Evolutionary conservation across 768 basidiomycete species (phyloP).

Genomic region (Russula virescens): DNA sequence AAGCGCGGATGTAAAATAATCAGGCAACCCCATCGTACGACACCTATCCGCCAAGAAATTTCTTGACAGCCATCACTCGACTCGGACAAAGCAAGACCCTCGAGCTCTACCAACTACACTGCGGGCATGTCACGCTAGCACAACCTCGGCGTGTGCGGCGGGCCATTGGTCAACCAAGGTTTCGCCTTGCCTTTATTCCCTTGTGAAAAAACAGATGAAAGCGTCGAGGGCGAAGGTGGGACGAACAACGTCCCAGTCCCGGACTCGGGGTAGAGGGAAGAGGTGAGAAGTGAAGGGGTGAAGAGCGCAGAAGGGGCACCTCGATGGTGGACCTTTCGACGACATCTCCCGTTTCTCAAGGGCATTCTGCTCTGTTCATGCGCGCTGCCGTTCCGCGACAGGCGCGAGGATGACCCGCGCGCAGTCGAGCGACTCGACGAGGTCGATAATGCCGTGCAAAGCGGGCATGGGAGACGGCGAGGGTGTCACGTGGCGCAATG

Average conservation of each 20-base stretch:
- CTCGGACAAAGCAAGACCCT: slow-evolving; percentile 30
- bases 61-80: too few relatives aligned
- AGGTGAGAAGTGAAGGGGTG: slow-evolving; percentile 22
- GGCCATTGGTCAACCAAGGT: too few relatives aligned
- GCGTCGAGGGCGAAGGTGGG: too few relatives aligned
- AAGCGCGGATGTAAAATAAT: too few relatives aligned
- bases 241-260: too few relatives aligned
- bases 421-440: slow-evolving; percentile 55
- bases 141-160: too few relatives aligned
- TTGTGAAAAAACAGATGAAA: too few relatives aligned
- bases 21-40: too few relatives aligned
- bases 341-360: slow-evolving; percentile 43
- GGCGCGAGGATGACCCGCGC: slow-evolving; percentile 70
- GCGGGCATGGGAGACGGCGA: slow-evolving; percentile 18
- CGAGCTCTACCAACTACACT: slow-evolving; percentile 65
- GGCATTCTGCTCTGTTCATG: slow-evolving; percentile 47
- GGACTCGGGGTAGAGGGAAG: slow-evolving; percentile 14
- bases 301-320: slow-evolving; percentile 31
- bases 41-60: too few relatives aligned
- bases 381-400: slow-evolving; percentile 56
- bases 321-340: slow-evolving; percentile 31
- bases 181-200: slow-evolving; percentile 1
- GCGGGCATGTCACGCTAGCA: too few relatives aligned
- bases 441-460: slow-evolving; percentile 32
- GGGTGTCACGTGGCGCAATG: slow-evolving; percentile 16